phyloP scores from a whole-genome alignment of 768 basidiomycete genomes.

The Mycena floridula region DNA sequence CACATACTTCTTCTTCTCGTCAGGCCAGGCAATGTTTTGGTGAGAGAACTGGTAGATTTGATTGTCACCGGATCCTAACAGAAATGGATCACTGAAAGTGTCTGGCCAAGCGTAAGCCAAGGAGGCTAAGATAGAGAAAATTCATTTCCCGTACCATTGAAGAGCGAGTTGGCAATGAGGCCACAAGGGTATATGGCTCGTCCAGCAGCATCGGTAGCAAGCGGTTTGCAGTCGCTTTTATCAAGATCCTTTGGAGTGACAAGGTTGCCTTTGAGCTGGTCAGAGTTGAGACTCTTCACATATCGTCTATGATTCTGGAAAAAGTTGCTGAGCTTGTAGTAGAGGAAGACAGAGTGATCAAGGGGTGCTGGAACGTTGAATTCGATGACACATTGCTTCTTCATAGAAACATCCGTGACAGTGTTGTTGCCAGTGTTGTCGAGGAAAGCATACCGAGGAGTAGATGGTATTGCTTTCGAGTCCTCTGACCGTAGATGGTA shows the following conservation, averaged over 20 bases:
- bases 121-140: slow-evolving; percentile 2
- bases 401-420: slow-evolving; percentile 34
- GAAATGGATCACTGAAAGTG: slow-evolving; percentile 62
- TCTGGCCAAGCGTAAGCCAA: slow-evolving; percentile 38
- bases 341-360: slow-evolving; percentile 72
- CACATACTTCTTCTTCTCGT: slow-evolving; percentile 88
- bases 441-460: slow-evolving; percentile 76
- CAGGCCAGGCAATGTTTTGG: slow-evolving; percentile 90
- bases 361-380: slow-evolving; percentile 83
- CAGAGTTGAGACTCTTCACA: slow-evolving; percentile 81
- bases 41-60: slow-evolving; percentile 70
- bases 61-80: slow-evolving; percentile 44
- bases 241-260: slow-evolving; percentile 45
- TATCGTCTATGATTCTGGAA: slow-evolving; percentile 99
- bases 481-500: slow-evolving; percentile 56
- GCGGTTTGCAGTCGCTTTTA: slow-evolving; percentile 82
- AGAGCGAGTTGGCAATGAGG: slow-evolving; percentile 92
- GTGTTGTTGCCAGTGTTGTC: slow-evolving; percentile 41
- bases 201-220: slow-evolving; percentile 47
- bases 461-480: slow-evolving; percentile 41
- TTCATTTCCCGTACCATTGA: slow-evolving; percentile 64
- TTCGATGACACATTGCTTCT: slow-evolving; percentile 71
- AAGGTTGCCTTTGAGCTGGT: slow-evolving; percentile 76
- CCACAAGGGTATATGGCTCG: slow-evolving; percentile 90
- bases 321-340: slow-evolving; percentile 96